Evolutionary conservation across 2,329 filamentous ascomycete genomes (phyloP).

Genomic region (Metarhizium album): DNA sequence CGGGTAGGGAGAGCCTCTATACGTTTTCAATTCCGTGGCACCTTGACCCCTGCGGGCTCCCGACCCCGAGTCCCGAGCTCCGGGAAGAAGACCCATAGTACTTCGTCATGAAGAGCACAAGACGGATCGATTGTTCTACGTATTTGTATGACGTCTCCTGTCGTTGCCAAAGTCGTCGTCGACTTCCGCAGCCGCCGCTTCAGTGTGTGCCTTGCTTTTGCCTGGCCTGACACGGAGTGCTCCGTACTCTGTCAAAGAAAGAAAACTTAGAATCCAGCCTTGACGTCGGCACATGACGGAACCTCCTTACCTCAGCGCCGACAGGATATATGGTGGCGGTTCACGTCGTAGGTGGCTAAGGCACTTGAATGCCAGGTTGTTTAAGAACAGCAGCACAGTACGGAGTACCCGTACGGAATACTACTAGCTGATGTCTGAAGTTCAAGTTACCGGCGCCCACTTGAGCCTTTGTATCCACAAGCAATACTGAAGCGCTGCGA

Average conservation of each 20-base stretch:
- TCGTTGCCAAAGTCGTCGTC: too few species aligned
- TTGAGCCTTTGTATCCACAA: neutral
- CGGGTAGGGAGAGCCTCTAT: slow-evolving; percentile 4
- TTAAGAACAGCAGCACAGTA: neutral
- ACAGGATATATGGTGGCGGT: neutral
- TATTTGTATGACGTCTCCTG: too few species aligned
- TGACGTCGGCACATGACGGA: neutral
- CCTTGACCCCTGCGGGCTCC: neutral
- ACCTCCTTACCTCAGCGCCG: too few species aligned
- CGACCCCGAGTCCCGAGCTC: neutral
- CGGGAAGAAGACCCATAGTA: neutral
- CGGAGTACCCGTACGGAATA: too few species aligned
- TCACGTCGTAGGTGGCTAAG: neutral
- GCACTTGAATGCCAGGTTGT: neutral
- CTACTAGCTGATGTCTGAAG: too few species aligned
- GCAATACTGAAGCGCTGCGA: neutral
- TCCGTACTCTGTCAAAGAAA: neutral
- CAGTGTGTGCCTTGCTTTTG: too few species aligned
- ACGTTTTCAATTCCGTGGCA: slow-evolving; percentile 1
- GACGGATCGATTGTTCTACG: too few species aligned
- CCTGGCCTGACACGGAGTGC: too few species aligned
- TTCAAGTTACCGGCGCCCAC: neutral
- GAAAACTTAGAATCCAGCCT: neutral
- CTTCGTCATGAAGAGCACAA: neutral
- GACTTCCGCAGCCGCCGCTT: too few species aligned